A percentile compares a stretch with the other conserved stretches of the same genome.
These are phyloP conservation scores for Dactylis glomerata DNA, from an alignment of 176 grass and related monocot genomes.

Conservation along the genomic window DNA sequence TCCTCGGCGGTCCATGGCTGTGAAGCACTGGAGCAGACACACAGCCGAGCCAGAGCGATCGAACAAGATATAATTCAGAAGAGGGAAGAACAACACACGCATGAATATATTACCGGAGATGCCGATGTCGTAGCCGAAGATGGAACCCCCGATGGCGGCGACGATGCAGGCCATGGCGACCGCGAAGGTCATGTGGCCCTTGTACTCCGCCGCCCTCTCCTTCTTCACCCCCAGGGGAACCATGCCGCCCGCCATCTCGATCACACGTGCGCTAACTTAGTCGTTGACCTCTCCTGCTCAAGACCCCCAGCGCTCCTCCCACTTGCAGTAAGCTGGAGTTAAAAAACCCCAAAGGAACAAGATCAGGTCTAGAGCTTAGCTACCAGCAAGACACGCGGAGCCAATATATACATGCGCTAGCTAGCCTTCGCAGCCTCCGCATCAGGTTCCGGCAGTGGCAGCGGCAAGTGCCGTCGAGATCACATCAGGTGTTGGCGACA, in stretches of 20 bases:
- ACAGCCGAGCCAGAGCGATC: no score
- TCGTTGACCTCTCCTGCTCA: background rate
- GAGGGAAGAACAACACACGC: no score
- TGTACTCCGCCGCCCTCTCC: slow-evolving; percentile 85
- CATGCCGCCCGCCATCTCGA: slow-evolving; percentile 46
- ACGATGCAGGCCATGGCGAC: slow-evolving; percentile 78
- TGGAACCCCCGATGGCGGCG: slow-evolving; percentile 78
- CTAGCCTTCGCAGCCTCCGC: background rate
- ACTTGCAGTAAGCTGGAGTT: background rate
- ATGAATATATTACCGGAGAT: slow-evolving; percentile 56
- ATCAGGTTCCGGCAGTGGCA: background rate
- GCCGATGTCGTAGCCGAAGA: slow-evolving; percentile 90
- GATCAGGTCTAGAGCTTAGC: background rate
- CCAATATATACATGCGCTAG: background rate
- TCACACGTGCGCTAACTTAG: background rate
- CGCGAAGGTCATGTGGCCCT: slow-evolving; percentile 70
- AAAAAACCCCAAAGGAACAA: background rate
- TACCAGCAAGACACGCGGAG: background rate
- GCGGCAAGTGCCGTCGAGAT: background rate
- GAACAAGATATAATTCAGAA: no score
- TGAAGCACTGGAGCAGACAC: no score
- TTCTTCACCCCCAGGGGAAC: slow-evolving; percentile 57
- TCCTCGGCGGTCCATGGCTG: no score
- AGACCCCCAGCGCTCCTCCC: background rate
- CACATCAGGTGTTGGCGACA: background rate